Percentiles rank a stretch among this genome's conserved stretches.
phyloP scores from a whole-genome alignment of 2,329 filamentous ascomycete genomes.

The Fusarium penzigii region DNA sequence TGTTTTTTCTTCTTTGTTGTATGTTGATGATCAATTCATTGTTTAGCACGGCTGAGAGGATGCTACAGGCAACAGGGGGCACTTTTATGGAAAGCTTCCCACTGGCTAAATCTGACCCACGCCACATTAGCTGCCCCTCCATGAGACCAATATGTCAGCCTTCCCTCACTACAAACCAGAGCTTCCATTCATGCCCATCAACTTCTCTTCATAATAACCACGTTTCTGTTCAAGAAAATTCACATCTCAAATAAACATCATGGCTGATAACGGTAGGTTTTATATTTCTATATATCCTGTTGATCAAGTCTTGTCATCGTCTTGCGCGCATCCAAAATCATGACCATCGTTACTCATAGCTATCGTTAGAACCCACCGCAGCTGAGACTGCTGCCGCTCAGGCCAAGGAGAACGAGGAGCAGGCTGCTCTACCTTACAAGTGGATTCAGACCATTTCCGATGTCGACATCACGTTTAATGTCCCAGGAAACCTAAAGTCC shows the following conservation, averaged over 20 bases:
- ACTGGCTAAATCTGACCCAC: conserved; percentile 21
- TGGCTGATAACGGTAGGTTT: conserved; percentile 44
- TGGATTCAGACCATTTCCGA: conserved; percentile 94
- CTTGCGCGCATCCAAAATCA: conserved; percentile 8
- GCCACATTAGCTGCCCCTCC: conserved; percentile 23
- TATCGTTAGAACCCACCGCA: conserved; percentile 48
- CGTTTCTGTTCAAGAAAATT: background rate
- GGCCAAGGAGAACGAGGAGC: conserved; percentile 80
- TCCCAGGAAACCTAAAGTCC: conserved; percentile 82
- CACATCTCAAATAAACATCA: conserved; percentile 22
- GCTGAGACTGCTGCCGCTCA: conserved; percentile 60
- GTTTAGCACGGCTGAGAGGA: conserved; percentile 27
- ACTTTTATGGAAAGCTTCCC: conserved; percentile 1
- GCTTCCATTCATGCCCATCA: conserved; percentile 22
- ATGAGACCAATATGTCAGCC: conserved; percentile 28
- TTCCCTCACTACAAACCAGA: conserved; percentile 24
- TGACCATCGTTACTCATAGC: conserved; percentile 1
- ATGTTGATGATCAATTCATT: background rate
- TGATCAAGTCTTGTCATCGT: background rate
- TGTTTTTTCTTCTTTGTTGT: background rate
- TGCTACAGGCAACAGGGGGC: conserved; percentile 7
- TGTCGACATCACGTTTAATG: conserved; percentile 74
- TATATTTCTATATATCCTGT: background rate
- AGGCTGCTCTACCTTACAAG: conserved; percentile 91
- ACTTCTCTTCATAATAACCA: conserved; percentile 2